Conservation (phyloP, 2,329 filamentous ascomycete species). For the Fusarium mexicanum region DNA sequence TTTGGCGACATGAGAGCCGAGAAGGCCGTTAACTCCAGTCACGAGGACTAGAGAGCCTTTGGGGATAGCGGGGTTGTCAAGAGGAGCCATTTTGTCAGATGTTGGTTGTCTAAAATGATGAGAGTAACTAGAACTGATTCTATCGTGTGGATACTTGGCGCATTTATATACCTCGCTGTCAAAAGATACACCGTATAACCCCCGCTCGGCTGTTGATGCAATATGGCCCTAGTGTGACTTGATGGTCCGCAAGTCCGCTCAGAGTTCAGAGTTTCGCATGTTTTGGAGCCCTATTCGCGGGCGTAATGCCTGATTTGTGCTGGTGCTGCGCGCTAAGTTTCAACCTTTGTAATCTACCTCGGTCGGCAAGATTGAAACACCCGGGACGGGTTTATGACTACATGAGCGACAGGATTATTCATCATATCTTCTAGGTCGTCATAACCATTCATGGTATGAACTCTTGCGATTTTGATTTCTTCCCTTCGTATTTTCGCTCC, state of each 20-base stretch:
- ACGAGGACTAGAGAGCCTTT: constrained; percentile 51
- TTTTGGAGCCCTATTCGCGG: background rate
- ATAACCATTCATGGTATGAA: rapidly evolving
- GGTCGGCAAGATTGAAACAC: background rate
- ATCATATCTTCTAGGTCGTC: rapidly evolving
- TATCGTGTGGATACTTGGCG: background rate
- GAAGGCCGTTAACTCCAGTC: constrained; percentile 54
- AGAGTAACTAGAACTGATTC: background rate
- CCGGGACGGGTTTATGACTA: background rate
- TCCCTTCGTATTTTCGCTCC: background rate
- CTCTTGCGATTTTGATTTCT: background rate
- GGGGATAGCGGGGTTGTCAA: constrained; percentile 32
- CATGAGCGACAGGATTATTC: background rate
- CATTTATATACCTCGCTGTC: background rate
- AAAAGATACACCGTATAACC: background rate
- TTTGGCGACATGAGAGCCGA: constrained; percentile 53
- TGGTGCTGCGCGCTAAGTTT: background rate
- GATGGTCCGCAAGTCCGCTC: background rate
- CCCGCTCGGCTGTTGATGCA: background rate
- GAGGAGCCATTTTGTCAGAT: constrained; percentile 10
- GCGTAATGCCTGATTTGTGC: background rate
- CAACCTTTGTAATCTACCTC: background rate
- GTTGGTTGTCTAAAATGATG: background rate
- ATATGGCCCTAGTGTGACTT: background rate
- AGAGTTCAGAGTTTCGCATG: background rate